These are phyloP conservation scores for Limnanthes douglasii DNA, from an alignment of 345 rosid genomes.

Conservation along the genomic window DNA sequence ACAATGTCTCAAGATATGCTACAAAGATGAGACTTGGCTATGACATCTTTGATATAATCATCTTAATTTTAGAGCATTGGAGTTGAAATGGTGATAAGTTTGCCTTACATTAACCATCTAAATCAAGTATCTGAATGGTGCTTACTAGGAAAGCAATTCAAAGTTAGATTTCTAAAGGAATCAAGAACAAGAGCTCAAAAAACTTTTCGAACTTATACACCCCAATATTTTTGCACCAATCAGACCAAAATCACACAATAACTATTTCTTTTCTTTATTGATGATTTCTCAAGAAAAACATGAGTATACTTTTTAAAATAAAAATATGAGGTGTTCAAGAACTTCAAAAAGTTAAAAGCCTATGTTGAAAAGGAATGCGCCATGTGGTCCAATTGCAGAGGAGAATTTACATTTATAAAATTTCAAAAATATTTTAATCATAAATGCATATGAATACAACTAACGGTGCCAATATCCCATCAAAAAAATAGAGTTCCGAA, in stretches of 20 bases:
- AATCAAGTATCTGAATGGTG: slow-evolving; percentile 1
- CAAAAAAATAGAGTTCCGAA: not conserved
- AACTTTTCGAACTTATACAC: not conserved
- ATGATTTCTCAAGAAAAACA: no score
- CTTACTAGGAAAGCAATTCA: not conserved
- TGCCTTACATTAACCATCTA: no score
- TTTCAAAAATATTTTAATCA: not conserved
- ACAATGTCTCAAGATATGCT: no score
- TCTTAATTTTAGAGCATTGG: no score
- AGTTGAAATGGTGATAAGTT: not conserved
- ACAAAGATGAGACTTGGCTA: no score
- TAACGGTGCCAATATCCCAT: no score
- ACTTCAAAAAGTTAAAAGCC: not conserved
- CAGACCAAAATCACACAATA: not conserved
- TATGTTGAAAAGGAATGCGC: not conserved
- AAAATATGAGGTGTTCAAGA: not conserved
- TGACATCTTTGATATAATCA: no score
- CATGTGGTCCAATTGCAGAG: not conserved
- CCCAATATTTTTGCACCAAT: not conserved
- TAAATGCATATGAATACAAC: not conserved
- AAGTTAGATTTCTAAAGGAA: not conserved
- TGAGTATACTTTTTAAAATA: no score
- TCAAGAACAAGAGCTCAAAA: not conserved
- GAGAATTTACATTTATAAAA: not conserved
- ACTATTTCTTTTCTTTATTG: no score